A percentile compares a stretch with the other conserved stretches of the same genome.
These are phyloP conservation scores for Margaritispora aquatica DNA, from an alignment of 495 filamentous ascomycete genomes.

Conservation along the genomic window DNA sequence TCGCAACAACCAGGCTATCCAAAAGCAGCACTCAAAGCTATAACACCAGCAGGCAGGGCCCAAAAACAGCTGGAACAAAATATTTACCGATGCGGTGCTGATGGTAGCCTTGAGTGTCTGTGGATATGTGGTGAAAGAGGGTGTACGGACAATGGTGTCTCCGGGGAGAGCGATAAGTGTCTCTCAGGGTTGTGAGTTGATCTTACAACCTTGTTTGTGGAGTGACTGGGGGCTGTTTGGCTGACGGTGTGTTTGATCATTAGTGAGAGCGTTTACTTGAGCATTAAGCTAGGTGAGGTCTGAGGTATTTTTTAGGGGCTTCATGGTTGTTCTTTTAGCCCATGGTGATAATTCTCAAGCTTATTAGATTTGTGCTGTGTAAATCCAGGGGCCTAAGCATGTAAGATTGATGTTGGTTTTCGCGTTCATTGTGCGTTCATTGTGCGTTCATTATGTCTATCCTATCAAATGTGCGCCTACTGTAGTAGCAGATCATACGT, in stretches of 20 bases:
- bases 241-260: no score
- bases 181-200: neutral
- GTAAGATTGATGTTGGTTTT: no score
- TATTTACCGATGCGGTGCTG: neutral
- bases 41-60: neutral
- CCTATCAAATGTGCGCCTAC: neutral
- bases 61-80: neutral
- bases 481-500: constrained; percentile 4
- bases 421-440: no score
- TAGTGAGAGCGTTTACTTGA: no score
- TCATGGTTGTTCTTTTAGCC: no score
- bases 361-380: no score
- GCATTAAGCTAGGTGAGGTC: no score
- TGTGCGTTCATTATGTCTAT: no score
- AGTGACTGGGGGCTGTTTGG: neutral
- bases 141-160: neutral
- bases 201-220: neutral
- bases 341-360: no score
- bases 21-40: neutral
- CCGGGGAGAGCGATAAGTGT: neutral
- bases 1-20: neutral
- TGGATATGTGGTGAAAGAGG: neutral
- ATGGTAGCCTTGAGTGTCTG: neutral
- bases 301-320: no score
- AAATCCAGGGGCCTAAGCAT: no score